Evolutionary conservation across 2,329 filamentous ascomycete species (phyloP), one percentile per base, ranked within the genome.

Genomic region (Chrysoporthe deuterocubensis): DNA sequence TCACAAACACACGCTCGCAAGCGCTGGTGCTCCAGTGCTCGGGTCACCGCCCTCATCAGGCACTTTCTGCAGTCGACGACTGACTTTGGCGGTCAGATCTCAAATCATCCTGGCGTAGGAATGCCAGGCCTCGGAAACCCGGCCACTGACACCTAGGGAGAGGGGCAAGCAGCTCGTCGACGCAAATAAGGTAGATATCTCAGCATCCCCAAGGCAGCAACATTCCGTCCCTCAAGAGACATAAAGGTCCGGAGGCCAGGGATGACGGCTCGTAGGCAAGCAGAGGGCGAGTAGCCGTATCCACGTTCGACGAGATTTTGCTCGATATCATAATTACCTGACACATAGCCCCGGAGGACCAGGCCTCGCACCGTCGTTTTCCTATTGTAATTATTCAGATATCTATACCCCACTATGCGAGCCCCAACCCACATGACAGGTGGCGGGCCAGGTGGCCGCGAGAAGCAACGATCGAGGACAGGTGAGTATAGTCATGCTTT

Each of bases 51-150:
- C 32, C 21, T 16, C 50, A 4, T 54, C 21, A 14, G 26, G 32
- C 50, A 16, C 21, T 21, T 34, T 21, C 11, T 54, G 21, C 32
- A 5, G 9, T 54, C 26, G 13, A 11, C 50, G 50, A 54, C 21
- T 7, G 50, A 7, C 16, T 21, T 54, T 54, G 26, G 50, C 50
- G 50, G 59, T 61, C 59, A 61, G 59, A 61, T 34, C 21, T 7
- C 26, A 61, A 61, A 32, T 44, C 58, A 48, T 61, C 59, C 59
- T 46, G 59, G 59, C 26, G 59, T 21, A 61, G 37, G 48, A n/a
- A 32, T 16, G 44, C n/a, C 40, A 26, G 21, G 37, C 40, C 9
- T 43, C 18, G 8, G 44, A 16, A 44, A 34, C 57, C 13, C 59
- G 48, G 43, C 59, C 59, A 34, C 21, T 46, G 42, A 26, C 54